phyloP scores from a whole-genome alignment of 169 alveolate species.

The Amoebophrya sp. region DNA sequence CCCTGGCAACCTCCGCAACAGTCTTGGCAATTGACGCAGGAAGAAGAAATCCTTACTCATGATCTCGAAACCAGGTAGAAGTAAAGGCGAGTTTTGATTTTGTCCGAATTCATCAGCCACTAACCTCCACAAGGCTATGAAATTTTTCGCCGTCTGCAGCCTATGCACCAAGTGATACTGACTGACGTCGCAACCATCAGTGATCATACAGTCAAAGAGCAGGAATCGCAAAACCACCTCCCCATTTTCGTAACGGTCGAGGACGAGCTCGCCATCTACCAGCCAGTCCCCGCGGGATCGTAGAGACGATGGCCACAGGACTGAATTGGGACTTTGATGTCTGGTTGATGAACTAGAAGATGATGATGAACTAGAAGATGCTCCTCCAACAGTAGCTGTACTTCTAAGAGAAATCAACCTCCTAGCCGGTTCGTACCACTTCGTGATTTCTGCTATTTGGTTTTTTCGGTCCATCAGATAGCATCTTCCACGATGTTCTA shows the following conservation, averaged over 20 bases:
- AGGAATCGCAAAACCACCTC: no score
- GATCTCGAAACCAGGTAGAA: neutral
- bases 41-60: no score
- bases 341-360: no score
- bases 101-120: neutral
- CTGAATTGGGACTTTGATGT: no score
- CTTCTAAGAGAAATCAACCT: no score
- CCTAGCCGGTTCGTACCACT: neutral
- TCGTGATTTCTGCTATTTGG: neutral
- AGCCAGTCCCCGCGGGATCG: no score
- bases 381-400: no score
- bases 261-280: no score
- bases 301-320: no score
- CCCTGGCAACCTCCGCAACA: no score
- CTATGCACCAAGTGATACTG: neutral
- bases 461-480: neutral
- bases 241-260: no score
- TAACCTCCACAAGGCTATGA: neutral
- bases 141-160: neutral
- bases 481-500: neutral
- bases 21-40: neutral
- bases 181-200: neutral
- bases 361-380: no score
- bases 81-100: neutral
- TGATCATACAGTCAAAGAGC: neutral